These are phyloP conservation scores for Knoxia roxburghii DNA, from an alignment of 257 asterid species.

Conservation along the genomic window DNA sequence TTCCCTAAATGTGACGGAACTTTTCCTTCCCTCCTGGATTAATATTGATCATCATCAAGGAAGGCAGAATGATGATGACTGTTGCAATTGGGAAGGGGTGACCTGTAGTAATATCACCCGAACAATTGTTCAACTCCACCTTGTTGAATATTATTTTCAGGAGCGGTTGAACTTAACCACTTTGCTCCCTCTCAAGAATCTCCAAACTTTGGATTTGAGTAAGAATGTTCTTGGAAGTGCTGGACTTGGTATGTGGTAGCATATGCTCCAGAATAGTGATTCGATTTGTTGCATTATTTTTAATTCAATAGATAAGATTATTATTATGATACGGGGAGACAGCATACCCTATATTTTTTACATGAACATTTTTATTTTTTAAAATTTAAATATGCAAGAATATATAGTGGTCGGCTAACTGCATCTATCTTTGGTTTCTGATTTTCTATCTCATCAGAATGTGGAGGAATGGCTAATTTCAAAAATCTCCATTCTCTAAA, in stretches of 20 bases:
- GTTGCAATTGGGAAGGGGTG: conserved; percentile 9
- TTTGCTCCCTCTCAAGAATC: not conserved
- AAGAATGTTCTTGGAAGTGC: too few relatives aligned
- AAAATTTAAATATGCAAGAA: too few relatives aligned
- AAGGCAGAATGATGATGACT: not conserved
- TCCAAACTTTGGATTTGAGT: not conserved
- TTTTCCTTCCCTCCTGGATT: not conserved
- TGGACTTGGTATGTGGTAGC: too few relatives aligned
- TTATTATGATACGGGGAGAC: too few relatives aligned
- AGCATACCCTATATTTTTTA: too few relatives aligned
- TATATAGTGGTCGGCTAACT: too few relatives aligned
- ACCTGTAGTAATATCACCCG: not conserved
- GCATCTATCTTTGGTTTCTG: not conserved
- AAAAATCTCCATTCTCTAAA: not conserved
- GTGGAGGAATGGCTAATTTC: conserved; percentile 2
- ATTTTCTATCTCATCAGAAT: not conserved
- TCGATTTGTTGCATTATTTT: too few relatives aligned
- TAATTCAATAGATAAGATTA: too few relatives aligned
- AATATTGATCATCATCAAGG: too few relatives aligned
- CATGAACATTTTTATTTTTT: too few relatives aligned
- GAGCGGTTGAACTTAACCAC: not conserved
- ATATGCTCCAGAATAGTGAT: too few relatives aligned
- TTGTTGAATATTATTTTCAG: not conserved
- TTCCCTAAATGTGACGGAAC: not conserved
- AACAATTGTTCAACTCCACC: not conserved